Conservation (phyloP, 2,329 filamentous ascomycete species). For the Colletotrichum acutatum region DNA sequence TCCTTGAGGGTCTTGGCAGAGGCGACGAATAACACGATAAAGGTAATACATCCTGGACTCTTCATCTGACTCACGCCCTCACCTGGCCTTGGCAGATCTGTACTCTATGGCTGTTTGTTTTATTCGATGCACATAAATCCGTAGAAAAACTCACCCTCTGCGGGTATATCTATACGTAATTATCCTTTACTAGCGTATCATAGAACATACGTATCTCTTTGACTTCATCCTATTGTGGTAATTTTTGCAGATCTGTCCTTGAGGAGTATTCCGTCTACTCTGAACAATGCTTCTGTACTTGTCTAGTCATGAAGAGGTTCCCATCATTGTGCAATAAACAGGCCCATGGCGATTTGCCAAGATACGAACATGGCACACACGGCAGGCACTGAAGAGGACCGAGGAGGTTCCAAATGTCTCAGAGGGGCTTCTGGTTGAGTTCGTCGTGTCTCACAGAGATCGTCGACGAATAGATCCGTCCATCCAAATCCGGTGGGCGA, state of each 20-base stretch:
- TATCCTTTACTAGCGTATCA: no score
- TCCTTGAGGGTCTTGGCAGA: no score
- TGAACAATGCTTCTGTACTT: not conserved
- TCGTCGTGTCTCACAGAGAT: not conserved
- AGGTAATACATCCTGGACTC: no score
- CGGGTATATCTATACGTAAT: no score
- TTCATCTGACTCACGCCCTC: no score
- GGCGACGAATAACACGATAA: no score
- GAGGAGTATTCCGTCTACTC: not conserved
- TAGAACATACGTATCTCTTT: no score
- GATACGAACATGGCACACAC: not conserved
- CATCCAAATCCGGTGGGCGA: not conserved
- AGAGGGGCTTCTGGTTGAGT: not conserved
- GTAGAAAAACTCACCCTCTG: no score
- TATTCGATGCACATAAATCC: no score
- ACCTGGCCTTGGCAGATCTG: no score
- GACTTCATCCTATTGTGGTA: no score
- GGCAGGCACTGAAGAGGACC: not conserved
- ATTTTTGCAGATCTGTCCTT: not conserved
- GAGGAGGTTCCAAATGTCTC: not conserved
- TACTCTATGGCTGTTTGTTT: no score
- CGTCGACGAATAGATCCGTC: not conserved
- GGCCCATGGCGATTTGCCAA: not conserved
- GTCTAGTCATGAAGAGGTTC: not conserved
- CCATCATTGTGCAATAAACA: not conserved